phyloP scores from a whole-genome alignment of 2,329 filamentous ascomycete species.

The Trichoderma citrinoviride region DNA sequence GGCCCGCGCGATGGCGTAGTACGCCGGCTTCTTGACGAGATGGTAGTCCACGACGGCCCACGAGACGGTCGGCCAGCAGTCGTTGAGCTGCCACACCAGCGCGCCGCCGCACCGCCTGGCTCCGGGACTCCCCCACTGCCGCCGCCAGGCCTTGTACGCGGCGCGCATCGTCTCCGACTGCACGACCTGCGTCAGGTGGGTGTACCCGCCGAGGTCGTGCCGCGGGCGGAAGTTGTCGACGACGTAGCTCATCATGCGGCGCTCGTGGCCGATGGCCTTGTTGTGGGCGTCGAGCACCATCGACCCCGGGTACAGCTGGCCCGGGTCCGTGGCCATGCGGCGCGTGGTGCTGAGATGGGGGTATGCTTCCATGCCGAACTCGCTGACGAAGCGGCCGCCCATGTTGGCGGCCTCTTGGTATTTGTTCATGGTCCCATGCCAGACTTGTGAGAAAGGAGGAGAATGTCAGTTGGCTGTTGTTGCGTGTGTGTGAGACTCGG shows the following conservation, averaged over 20 bases:
- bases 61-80: slow-evolving; percentile 65
- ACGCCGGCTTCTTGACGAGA: slow-evolving; percentile 62
- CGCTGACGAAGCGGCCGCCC: slow-evolving; percentile 73
- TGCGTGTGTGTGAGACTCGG: neutral
- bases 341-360: slow-evolving; percentile 71
- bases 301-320: slow-evolving; percentile 63
- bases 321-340: slow-evolving; percentile 55
- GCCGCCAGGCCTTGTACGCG: slow-evolving; percentile 56
- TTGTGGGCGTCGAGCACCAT: slow-evolving; percentile 79
- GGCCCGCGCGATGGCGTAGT: slow-evolving; percentile 51
- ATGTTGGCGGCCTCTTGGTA: slow-evolving; percentile 73
- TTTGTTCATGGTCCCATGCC: slow-evolving; percentile 68
- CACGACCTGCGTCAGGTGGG: slow-evolving; percentile 62
- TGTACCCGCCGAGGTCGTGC: slow-evolving; percentile 67
- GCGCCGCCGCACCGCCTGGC: slow-evolving; percentile 61
- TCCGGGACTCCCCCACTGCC: slow-evolving; percentile 54
- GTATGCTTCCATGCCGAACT: slow-evolving; percentile 67
- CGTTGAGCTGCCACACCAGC: slow-evolving; percentile 68
- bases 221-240: slow-evolving; percentile 67
- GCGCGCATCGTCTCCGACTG: slow-evolving; percentile 52
- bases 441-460: slow-evolving; percentile 55
- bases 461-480: neutral
- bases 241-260: slow-evolving; percentile 70
- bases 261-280: slow-evolving; percentile 75
- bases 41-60: slow-evolving; percentile 66